These are phyloP conservation scores for Gossypium herbaceum DNA, from an alignment of 345 rosid species.

Conservation along the genomic window DNA sequence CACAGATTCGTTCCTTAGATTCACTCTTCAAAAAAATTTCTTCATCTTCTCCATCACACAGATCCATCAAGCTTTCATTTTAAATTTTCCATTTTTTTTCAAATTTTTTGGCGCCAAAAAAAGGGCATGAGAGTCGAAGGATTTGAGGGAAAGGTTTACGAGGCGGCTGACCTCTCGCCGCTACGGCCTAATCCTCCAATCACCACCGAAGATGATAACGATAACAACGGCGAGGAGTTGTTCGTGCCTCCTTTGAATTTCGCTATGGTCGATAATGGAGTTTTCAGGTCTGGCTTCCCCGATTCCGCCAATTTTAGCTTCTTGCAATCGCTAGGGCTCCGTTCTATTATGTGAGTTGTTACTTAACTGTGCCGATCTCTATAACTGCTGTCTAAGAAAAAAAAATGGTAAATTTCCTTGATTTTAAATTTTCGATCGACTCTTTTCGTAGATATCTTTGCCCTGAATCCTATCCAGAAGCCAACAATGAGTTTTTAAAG, in stretches of 20 bases:
- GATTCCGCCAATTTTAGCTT: constrained; percentile 49
- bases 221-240: constrained; percentile 22
- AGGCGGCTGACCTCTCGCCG: neutral
- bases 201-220: neutral
- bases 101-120: neutral
- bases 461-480: constrained; percentile 49
- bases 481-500: constrained; percentile 35
- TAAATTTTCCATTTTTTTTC: neutral
- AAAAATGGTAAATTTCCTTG: neutral
- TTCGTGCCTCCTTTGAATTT: constrained; percentile 57
- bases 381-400: neutral
- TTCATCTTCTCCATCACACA: neutral
- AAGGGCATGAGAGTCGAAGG: constrained; percentile 7
- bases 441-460: constrained; percentile 36
- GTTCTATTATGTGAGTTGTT: constrained; percentile 47
- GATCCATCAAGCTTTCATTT: neutral
- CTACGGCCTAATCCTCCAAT: neutral
- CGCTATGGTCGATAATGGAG: constrained; percentile 48
- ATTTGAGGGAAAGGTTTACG: neutral
- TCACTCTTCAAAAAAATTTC: neutral
- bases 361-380: neutral
- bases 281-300: constrained; percentile 62
- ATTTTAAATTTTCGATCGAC: neutral
- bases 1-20: neutral
- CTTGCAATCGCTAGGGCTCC: constrained; percentile 44